phyloP scores from a whole-genome alignment of 345 rosid genomes.

The Citrus mangshanensis region DNA sequence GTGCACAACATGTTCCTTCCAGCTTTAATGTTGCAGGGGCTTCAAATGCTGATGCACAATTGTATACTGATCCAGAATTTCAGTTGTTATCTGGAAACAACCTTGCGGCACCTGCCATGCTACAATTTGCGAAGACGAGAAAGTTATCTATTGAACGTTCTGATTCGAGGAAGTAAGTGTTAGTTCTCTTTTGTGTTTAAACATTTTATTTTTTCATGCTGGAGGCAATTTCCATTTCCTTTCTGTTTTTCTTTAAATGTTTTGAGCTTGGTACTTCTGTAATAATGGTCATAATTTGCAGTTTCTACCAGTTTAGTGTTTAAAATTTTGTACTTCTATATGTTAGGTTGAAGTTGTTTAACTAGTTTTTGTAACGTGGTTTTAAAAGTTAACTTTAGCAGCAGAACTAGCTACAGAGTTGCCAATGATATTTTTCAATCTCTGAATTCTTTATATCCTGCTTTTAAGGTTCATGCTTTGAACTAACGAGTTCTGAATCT shows the following conservation, averaged over 20 bases:
- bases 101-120: constrained; percentile 58
- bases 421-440: not conserved
- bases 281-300: not conserved
- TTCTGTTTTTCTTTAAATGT: not conserved
- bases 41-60: constrained; percentile 46
- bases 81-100: constrained; percentile 65
- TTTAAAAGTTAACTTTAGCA: not conserved
- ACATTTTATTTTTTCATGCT: not conserved
- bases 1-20: constrained; percentile 37
- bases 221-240: not conserved
- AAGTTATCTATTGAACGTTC: constrained; percentile 84
- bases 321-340: not conserved
- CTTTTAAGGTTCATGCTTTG: not conserved
- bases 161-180: constrained; percentile 77
- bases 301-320: not conserved
- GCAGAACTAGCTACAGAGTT: not conserved
- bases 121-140: constrained; percentile 93
- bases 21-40: constrained; percentile 43
- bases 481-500: not conserved
- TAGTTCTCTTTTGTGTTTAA: not conserved
- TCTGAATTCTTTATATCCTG: not conserved
- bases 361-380: not conserved
- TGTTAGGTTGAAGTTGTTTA: not conserved
- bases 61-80: constrained; percentile 61
- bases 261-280: not conserved